These are phyloP conservation scores for Rhododendron ferrugineum DNA, from an alignment of 148 eudicot genomes.

Conservation along the genomic window DNA sequence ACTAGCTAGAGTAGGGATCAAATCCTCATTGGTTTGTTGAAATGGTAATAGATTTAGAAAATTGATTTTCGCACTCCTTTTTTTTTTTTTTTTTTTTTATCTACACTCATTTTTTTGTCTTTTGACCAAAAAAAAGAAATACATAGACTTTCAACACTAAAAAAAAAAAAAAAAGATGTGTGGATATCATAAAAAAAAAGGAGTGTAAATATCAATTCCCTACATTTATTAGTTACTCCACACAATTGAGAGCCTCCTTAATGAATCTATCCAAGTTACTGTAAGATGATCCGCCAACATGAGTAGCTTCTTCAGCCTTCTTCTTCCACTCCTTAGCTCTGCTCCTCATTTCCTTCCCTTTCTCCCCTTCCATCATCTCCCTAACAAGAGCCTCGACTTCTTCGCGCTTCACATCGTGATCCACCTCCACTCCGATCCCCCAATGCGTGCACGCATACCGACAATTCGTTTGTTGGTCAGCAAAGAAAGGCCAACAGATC, in stretches of 20 bases:
- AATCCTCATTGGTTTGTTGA: neutral
- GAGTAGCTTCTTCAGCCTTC: conserved; percentile 9
- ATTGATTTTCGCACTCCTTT: too few species aligned
- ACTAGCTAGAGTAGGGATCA: neutral
- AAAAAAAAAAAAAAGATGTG: too few species aligned
- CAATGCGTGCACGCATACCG: conserved; percentile 16
- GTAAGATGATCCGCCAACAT: conserved; percentile 8
- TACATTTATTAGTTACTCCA: neutral
- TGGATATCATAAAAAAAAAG: too few species aligned
- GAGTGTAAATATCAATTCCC: too few species aligned
- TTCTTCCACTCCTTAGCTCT: conserved; percentile 16
- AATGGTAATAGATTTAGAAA: neutral
- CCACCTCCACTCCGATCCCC: conserved; percentile 28
- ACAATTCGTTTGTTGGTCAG: conserved; percentile 31
- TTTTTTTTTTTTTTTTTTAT: too few species aligned
- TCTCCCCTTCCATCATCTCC: conserved; percentile 16
- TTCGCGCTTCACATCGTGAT: conserved; percentile 17
- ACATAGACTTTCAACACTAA: too few species aligned
- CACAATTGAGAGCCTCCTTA: neutral
- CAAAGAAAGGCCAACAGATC: conserved; percentile 29
- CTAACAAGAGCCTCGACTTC: conserved; percentile 11
- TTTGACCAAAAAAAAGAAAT: too few species aligned
- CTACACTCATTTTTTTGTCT: too few species aligned
- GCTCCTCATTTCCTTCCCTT: conserved; percentile 17
- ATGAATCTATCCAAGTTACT: neutral